Conservation (phyloP, 176 grass and related monocot genomes). For the Elaeis guineensis region DNA sequence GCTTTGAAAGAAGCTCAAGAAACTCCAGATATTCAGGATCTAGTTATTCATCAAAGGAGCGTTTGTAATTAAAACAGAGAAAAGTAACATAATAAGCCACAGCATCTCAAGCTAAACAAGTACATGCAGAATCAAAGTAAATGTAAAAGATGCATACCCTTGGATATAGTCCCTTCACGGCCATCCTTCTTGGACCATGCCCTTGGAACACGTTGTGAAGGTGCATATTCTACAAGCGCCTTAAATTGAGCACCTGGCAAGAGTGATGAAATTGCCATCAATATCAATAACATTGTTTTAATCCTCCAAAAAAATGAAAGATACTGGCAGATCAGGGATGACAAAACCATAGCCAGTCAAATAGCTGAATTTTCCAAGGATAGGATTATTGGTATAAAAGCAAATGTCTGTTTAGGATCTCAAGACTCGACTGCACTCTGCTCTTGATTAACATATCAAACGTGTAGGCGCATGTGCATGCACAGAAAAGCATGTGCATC, state of each 20-base stretch:
- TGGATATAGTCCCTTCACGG: conserved; percentile 79
- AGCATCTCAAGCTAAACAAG: background rate
- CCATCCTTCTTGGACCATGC: conserved; percentile 72
- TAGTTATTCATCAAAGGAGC: conserved; percentile 31
- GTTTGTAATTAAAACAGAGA: conserved; percentile 9
- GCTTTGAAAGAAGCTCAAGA: conserved; percentile 83
- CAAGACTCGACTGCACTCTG: too few species aligned
- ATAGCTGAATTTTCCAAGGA: too few species aligned
- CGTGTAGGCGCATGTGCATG: too few species aligned
- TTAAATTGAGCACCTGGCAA: conserved; percentile 89
- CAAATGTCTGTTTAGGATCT: too few species aligned
- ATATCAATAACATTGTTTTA: too few species aligned
- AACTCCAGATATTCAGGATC: conserved; percentile 88
- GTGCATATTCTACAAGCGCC: conserved; percentile 86
- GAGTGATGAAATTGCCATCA: background rate
- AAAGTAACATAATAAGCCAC: conserved; percentile 17
- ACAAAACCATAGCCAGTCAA: too few species aligned
- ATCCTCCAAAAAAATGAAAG: too few species aligned
- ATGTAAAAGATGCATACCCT: conserved; percentile 34
- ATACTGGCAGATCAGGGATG: too few species aligned
- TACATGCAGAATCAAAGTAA: background rate
- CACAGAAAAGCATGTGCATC: too few species aligned
- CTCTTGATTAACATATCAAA: too few species aligned
- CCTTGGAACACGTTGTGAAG: conserved; percentile 72
- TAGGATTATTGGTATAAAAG: too few species aligned